Conservation (phyloP, 306 rosid species). For the Pyrus pyrifolia region DNA sequence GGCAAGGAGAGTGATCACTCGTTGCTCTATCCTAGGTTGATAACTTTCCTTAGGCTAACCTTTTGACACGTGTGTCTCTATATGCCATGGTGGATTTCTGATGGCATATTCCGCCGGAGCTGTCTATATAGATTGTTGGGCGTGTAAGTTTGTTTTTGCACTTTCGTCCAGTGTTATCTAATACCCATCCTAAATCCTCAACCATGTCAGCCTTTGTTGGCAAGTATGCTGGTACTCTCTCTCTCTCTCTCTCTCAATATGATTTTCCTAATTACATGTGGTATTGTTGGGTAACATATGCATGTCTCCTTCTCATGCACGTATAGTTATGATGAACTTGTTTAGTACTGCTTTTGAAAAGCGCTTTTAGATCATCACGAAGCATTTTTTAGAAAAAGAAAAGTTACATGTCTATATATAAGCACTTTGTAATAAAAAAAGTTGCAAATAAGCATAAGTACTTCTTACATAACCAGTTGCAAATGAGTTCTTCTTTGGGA, state of each 20-base stretch:
- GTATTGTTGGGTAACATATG: background rate
- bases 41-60: constrained; percentile 57
- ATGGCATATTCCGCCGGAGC: constrained; percentile 39
- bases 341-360: too few relatives aligned
- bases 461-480: background rate
- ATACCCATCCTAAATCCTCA: constrained; percentile 14
- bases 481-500: background rate
- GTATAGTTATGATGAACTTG: background rate
- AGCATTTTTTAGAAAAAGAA: too few relatives aligned
- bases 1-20: constrained; percentile 49
- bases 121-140: constrained; percentile 41
- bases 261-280: background rate
- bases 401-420: too few relatives aligned
- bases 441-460: too few relatives aligned
- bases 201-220: constrained; percentile 93
- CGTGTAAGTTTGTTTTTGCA: constrained; percentile 24
- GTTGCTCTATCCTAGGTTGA: constrained; percentile 61
- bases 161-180: constrained; percentile 28
- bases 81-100: constrained; percentile 16
- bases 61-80: constrained; percentile 56
- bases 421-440: too few relatives aligned
- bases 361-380: background rate
- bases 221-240: constrained; percentile 65
- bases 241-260: background rate
- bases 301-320: background rate